Conservation (phyloP, 306 rosid species). For the Mimosa pudica region DNA sequence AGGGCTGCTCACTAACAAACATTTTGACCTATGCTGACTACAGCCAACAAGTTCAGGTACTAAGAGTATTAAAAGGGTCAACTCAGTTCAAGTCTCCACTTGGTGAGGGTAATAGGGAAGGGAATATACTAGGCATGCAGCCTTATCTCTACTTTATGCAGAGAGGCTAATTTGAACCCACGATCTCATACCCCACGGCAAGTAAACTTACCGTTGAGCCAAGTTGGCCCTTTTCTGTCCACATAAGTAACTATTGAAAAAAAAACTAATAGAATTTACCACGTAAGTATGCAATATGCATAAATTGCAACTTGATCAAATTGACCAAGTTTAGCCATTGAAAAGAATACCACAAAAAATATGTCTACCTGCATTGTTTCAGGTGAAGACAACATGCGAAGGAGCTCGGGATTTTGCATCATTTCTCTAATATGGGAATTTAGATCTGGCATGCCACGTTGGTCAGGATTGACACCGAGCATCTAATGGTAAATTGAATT, state of each 20-base stretch:
- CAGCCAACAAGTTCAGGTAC: constrained; percentile 1
- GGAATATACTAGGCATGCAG: too few species aligned
- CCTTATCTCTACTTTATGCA: too few species aligned
- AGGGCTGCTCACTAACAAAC: not conserved
- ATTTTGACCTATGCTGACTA: not conserved
- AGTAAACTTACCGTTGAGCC: too few species aligned
- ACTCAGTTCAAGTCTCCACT: too few species aligned
- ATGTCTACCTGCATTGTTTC: constrained; percentile 82
- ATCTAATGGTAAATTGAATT: constrained; percentile 45
- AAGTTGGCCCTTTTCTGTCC: too few species aligned
- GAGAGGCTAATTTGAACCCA: too few species aligned
- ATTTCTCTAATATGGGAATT: constrained; percentile 75
- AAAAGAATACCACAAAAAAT: not conserved
- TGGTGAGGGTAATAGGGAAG: too few species aligned
- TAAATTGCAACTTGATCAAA: not conserved
- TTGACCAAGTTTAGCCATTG: not conserved
- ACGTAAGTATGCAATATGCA: constrained; percentile 8
- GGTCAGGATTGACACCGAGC: constrained; percentile 63
- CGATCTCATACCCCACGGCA: too few species aligned
- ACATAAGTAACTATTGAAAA: not conserved
- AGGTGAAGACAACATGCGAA: constrained; percentile 76
- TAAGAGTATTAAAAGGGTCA: not conserved
- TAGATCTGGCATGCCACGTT: constrained; percentile 69
- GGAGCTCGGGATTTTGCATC: constrained; percentile 82
- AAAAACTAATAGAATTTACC: not conserved